These are phyloP conservation scores for Neurospora sp. DNA, from an alignment of 495 filamentous ascomycete species.

Conservation along the genomic window DNA sequence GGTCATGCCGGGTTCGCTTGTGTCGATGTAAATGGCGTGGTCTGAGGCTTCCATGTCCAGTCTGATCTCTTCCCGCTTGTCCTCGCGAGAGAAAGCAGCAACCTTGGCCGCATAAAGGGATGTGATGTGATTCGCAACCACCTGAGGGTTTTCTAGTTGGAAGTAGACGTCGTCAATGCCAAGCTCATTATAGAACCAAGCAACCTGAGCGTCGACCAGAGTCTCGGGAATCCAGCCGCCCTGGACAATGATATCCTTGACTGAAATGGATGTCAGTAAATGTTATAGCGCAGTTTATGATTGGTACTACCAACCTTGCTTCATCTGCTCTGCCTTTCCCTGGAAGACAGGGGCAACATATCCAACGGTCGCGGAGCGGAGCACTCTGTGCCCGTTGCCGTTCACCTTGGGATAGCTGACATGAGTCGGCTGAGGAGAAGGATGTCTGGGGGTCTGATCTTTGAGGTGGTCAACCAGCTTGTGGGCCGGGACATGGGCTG, in stretches of 20 bases:
- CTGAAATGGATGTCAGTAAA: conserved; percentile 21
- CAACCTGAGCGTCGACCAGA: conserved; percentile 73
- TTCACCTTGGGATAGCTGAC: conserved; percentile 61
- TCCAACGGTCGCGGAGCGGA: conserved; percentile 85
- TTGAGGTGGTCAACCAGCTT: conserved; percentile 23
- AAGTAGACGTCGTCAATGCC: conserved; percentile 99
- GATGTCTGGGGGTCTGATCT: conserved; percentile 35
- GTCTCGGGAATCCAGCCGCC: conserved; percentile 73
- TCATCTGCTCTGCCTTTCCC: conserved; percentile 91
- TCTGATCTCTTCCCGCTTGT: conserved; percentile 87
- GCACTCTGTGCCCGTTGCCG: conserved; percentile 49
- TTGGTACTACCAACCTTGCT: conserved; percentile 50
- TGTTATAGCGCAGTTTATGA: background rate
- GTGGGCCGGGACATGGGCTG: conserved; percentile 18
- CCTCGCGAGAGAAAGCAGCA: conserved; percentile 85
- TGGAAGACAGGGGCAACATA: conserved; percentile 93
- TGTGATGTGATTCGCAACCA: conserved; percentile 86
- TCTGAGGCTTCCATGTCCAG: conserved; percentile 90
- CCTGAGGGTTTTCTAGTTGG: conserved; percentile 77
- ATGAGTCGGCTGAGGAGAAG: conserved; percentile 88
- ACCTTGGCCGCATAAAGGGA: conserved; percentile 97
- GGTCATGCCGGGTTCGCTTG: conserved; percentile 76
- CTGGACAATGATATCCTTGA: conserved; percentile 31
- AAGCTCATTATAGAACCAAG: conserved; percentile 95
- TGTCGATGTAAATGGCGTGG: conserved; percentile 98